Conservation (phyloP, 2,329 filamentous ascomycete genomes). For the Lachnellula subtilissima region DNA sequence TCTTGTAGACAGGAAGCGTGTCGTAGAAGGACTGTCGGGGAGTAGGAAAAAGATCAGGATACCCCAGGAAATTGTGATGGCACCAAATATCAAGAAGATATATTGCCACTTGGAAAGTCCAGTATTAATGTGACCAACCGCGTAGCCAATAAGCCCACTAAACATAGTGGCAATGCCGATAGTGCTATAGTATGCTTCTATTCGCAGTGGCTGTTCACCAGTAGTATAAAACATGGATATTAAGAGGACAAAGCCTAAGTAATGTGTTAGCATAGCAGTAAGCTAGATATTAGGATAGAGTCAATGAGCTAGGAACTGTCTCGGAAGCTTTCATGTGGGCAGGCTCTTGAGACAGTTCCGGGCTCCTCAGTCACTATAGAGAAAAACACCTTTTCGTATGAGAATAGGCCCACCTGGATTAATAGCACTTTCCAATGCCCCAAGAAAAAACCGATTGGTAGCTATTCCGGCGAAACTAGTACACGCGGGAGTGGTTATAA, state of each 20-base stretch:
- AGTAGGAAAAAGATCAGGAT: slow-evolving; percentile 17
- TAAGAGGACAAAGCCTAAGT: slow-evolving; percentile 34
- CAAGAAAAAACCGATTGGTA: slow-evolving; percentile 31
- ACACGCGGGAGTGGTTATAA: slow-evolving; percentile 32
- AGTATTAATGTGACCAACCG: slow-evolving; percentile 19
- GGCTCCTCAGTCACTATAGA: too few species aligned
- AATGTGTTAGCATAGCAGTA: too few species aligned
- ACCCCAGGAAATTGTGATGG: slow-evolving; percentile 26
- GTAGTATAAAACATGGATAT: slow-evolving; percentile 38
- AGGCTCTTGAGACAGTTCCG: too few species aligned
- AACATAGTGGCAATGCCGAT: slow-evolving; percentile 35
- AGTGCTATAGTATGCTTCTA: slow-evolving; percentile 36
- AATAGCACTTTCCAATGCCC: slow-evolving; percentile 31
- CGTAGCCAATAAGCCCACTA: slow-evolving; percentile 32
- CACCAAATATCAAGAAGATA: slow-evolving; percentile 35
- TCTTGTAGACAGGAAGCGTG: slow-evolving; percentile 48
- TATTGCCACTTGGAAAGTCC: slow-evolving; percentile 31
- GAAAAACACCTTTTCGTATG: too few species aligned
- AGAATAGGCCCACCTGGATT: slow-evolving; percentile 18
- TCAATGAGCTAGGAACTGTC: too few species aligned
- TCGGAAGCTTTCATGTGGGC: too few species aligned
- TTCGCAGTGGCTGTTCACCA: slow-evolving; percentile 35
- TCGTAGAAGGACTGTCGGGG: slow-evolving; percentile 37
- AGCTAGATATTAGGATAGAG: too few species aligned
- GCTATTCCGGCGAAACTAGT: slow-evolving; percentile 28